Conservation (phyloP, 108 stramenopile genomes). For the Ochromonas danica region DNA sequence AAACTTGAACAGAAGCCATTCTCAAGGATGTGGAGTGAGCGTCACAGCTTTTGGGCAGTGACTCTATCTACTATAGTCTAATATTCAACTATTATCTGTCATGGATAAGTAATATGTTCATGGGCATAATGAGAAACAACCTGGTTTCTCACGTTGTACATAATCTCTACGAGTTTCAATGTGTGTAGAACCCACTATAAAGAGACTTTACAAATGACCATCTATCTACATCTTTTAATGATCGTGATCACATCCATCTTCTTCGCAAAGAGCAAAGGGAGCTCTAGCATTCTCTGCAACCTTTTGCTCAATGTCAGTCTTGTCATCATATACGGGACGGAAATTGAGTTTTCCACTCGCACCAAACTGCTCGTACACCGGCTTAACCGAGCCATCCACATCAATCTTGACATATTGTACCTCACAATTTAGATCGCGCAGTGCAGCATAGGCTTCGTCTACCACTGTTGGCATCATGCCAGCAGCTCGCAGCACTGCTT, state of each 20-base stretch:
- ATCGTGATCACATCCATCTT: background rate
- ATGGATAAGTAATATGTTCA: too few relatives aligned
- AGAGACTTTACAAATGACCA: too few relatives aligned
- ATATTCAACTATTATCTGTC: too few relatives aligned
- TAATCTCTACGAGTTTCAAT: too few relatives aligned
- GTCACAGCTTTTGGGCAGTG: too few relatives aligned
- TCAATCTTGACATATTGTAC: constrained; percentile 29
- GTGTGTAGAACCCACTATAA: too few relatives aligned
- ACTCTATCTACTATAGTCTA: too few relatives aligned
- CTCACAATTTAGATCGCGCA: constrained; percentile 36
- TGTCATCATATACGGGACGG: constrained; percentile 21
- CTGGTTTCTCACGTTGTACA: too few relatives aligned
- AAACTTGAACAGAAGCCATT: too few relatives aligned
- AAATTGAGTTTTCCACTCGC: constrained; percentile 6
- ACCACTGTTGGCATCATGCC: constrained; percentile 19
- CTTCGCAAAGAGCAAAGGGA: background rate
- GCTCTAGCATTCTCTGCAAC: constrained; percentile 12
- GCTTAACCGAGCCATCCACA: constrained; percentile 1
- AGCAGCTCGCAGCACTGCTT: constrained; percentile 18
- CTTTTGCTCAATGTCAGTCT: constrained; percentile 10
- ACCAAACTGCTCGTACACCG: constrained; percentile 25
- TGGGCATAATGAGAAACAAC: too few relatives aligned
- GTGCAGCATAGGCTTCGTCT: constrained; percentile 40
- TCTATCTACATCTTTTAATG: too few relatives aligned
- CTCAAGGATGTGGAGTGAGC: too few relatives aligned